Evolutionary conservation across 768 basidiomycete genomes (phyloP).

Genomic region (Amanita polypyramis): DNA sequence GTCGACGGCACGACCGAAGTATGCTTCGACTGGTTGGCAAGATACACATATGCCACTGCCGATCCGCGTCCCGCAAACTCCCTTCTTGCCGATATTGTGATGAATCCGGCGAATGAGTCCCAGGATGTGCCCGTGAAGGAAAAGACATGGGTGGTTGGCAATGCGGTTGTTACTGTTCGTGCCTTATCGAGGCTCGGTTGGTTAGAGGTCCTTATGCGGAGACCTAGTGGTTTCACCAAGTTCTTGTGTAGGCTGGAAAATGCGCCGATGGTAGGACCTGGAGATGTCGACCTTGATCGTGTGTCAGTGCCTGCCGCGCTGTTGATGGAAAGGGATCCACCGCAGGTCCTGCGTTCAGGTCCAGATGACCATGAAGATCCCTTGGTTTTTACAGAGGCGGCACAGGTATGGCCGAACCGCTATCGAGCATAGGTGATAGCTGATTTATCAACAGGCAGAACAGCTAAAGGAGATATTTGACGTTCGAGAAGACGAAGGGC

Average conservation of each 20-base stretch:
- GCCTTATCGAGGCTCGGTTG: slow-evolving; percentile 68
- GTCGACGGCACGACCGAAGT: slow-evolving; percentile 91
- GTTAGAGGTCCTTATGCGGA: slow-evolving; percentile 76
- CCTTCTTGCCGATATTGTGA: slow-evolving; percentile 68
- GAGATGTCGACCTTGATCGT: slow-evolving; percentile 76
- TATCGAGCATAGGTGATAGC: background rate
- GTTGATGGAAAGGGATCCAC: slow-evolving; percentile 51
- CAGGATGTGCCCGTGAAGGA: slow-evolving; percentile 34
- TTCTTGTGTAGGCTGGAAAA: slow-evolving; percentile 85
- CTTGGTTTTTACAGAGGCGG: slow-evolving; percentile 10
- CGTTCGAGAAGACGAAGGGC: slow-evolving; percentile 11
- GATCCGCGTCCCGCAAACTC: slow-evolving; percentile 84
- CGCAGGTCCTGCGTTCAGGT: slow-evolving; percentile 20
- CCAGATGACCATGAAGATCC: slow-evolving; percentile 15
- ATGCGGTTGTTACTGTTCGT: slow-evolving; percentile 76
- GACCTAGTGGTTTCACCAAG: slow-evolving; percentile 83
- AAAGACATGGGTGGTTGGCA: slow-evolving; percentile 82
- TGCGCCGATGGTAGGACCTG: slow-evolving; percentile 73
- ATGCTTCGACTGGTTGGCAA: slow-evolving; percentile 94
- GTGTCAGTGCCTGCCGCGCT: slow-evolving; percentile 63
- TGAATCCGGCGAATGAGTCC: slow-evolving; percentile 36
- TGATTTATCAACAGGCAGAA: slow-evolving; percentile 14
- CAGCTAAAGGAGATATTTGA: slow-evolving; percentile 17
- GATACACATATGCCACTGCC: slow-evolving; percentile 90
- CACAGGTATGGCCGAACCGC: slow-evolving; percentile 10